Evolutionary conservation across 176 grass and related monocot species (phyloP), one percentile per base, ranked within the genome.

Genomic region (Oryza meyeriana): DNA sequence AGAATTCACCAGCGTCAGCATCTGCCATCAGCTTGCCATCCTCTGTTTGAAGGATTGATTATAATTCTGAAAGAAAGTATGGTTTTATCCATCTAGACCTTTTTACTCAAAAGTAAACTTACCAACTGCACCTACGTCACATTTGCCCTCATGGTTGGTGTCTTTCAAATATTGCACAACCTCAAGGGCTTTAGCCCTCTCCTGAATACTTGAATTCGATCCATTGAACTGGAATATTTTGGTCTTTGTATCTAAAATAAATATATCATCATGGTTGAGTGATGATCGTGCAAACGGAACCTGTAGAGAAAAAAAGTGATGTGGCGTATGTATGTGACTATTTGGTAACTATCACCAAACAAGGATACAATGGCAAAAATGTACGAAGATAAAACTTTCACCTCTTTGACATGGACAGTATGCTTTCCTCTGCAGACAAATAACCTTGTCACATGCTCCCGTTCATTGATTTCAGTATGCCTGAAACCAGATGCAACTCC

Each of bases 171-270:
- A 95, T 67, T 99, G 93, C 29, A 99, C 96, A 78, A 99, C 96
- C 81, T 99, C 93, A 31, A 99, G 93, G 85, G 96, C 93, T 94
- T 99, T 99, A 78, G 96, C 96, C 85, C 96, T 91, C 85, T 99
- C 96, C 85, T 99, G 96, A 87, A 99, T 99, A 84, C 89, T 95
- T 74, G 96, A 95, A 84, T 95, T 94, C 1, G 93, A 95, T 65
- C 96, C 96, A 80, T 90, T 99, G 83, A 99, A 99, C 76, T 99
- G 96, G 78, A 99, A 99, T 81, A 99, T 95, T 83, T 99, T 99
- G 16, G 89, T 95, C 59, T 93, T 83, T 1, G 96, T 95, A 84
- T 99, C 96, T 47, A 99, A 88, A 85, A 99, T 99, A 87, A 99
- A 99, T 90, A 99, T 99, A 62, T 99, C 96, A 57, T 99, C 96